phyloP scores from a whole-genome alignment of 116 monocot genomes.

The Cymodocea nodosa region DNA sequence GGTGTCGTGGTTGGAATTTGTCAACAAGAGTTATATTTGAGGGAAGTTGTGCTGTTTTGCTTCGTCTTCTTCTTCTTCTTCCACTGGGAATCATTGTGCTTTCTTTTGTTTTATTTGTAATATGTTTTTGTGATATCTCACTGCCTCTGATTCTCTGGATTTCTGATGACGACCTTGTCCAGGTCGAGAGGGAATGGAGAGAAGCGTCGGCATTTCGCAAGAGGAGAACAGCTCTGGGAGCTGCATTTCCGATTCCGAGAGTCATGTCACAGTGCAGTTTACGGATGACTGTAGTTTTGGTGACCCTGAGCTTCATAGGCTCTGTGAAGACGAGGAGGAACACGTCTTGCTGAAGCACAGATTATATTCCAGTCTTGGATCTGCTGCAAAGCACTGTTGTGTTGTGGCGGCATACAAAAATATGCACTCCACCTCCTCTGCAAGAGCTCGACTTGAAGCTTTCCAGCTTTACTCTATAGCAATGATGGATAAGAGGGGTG shows the following conservation, averaged over 20 bases:
- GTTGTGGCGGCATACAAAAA: constrained; percentile 17
- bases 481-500: constrained; percentile 27
- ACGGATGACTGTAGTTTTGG: not conserved
- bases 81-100: not conserved
- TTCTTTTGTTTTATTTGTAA: no score
- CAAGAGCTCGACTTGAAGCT: constrained; percentile 16
- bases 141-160: no score
- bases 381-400: constrained; percentile 24
- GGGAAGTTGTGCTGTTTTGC: no score
- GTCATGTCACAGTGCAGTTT: not conserved
- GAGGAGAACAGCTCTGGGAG: constrained; percentile 11
- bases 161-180: not conserved
- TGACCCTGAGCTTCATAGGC: constrained; percentile 2
- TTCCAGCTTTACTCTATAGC: constrained; percentile 24
- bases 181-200: not conserved
- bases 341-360: constrained; percentile 28
- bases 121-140: no score
- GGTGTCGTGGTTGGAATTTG: no score
- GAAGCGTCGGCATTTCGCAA: not conserved
- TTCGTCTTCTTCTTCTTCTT: no score
- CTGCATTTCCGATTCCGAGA: constrained; percentile 19
- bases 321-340: constrained; percentile 25
- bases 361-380: constrained; percentile 34
- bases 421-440: constrained; percentile 8
- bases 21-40: no score